Base-by-base conservation (phyloP, 345 rosid species). In the Isatis tinctoria region DNA sequence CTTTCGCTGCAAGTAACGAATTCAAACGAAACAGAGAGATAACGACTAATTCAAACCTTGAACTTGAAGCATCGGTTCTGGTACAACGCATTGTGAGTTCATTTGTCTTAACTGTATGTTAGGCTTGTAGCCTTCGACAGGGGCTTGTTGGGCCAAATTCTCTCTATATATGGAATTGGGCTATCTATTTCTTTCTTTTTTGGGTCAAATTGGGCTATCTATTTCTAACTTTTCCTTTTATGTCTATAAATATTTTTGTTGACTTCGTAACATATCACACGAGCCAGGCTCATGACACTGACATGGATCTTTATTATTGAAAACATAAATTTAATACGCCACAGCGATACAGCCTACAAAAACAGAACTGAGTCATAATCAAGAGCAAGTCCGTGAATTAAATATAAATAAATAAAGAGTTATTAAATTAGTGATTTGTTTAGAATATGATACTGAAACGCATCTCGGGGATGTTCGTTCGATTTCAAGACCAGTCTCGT, bases 381-480 rank as follows among this genome's bases (percentile, higher is more conserved):
- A 18, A 43, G 73, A 69, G 56, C 44, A 10, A 30, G 74, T 69
- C 74, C 58, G 18, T 43, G 54, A n/a, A n/a, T n/a, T n/a, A n/a
- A n/a, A n/a, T n/a, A n/a, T n/a, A n/a, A n/a, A n/a, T n/a, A n/a
- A n/a, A n/a, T n/a, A n/a, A n/a, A 32, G n/a, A 17, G 52, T 48
- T 18, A 48, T 17, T 35, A 17, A 18, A 22, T 44, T 40, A 49
- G 22, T 22, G 6, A 67, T 53, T 56, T 28, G 26, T 36, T 27
- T 7, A 68, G 8, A 10, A 26, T 53, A 44, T 47, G 67, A 10
- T 35, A 71, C 68, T 8, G 36, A 41, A 37, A 61, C 47, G 76
- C 72, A 74, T 48, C 73, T 67, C 45, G 54, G 54, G 44, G 12
- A 60, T 51, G 54, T 60, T 75, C 64, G 68, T 37, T 59, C 44